Evolutionary conservation across 2,329 filamentous ascomycete genomes (phyloP).

Genomic region (Penicillium sp.): DNA sequence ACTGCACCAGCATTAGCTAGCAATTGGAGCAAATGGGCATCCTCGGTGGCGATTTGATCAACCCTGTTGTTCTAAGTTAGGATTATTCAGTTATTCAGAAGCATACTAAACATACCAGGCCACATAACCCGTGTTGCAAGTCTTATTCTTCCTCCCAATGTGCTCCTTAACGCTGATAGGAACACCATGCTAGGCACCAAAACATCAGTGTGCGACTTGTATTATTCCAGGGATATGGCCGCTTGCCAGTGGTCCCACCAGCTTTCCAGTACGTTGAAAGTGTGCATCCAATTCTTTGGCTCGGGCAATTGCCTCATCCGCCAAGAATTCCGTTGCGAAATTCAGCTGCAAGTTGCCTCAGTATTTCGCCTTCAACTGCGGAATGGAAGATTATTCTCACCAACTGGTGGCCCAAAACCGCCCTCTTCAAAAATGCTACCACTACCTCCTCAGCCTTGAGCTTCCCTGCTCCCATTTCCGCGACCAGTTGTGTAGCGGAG

Average conservation of each 20-base stretch:
- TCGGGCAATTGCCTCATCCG: constrained; percentile 33
- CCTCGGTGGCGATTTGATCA: constrained; percentile 35
- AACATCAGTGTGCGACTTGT: background rate
- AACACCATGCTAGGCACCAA: constrained; percentile 46
- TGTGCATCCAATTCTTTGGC: constrained; percentile 36
- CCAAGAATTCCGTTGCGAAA: constrained; percentile 41
- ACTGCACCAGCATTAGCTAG: constrained; percentile 42
- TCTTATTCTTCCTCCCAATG: constrained; percentile 56
- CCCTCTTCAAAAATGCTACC: constrained; percentile 34
- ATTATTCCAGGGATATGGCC: too few relatives aligned
- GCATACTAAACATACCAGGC: constrained; percentile 28
- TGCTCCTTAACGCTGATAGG: constrained; percentile 62
- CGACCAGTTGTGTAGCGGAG: constrained; percentile 31
- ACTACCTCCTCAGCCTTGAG: constrained; percentile 35
- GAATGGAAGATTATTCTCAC: constrained; percentile 13
- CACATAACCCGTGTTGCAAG: constrained; percentile 37
- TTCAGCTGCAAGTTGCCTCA: constrained; percentile 27
- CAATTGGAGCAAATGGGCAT: constrained; percentile 34
- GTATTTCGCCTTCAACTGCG: background rate
- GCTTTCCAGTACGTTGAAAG: constrained; percentile 37
- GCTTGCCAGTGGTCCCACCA: constrained; percentile 48
- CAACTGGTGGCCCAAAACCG: constrained; percentile 36
- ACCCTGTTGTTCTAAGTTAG: constrained; percentile 24
- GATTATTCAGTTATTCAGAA: background rate
- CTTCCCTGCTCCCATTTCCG: constrained; percentile 27